Evolutionary conservation across 192 early-diverging fungal species (phyloP).

Genomic region (Spizellomyces punctatus): DNA sequence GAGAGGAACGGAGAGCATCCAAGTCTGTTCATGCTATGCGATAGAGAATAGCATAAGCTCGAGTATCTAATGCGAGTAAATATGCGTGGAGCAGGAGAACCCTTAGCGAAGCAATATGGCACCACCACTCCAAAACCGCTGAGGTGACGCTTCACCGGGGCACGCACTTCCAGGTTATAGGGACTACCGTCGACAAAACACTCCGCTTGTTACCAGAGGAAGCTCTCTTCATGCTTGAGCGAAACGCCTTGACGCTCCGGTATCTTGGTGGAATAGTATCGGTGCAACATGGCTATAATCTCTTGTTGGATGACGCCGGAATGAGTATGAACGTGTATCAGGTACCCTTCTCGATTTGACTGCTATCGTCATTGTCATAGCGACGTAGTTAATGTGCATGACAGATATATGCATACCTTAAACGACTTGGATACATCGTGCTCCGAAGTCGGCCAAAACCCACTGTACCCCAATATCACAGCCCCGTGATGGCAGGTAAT

Average conservation of each 20-base stretch:
- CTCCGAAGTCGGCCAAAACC: background rate
- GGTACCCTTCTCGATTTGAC: background rate
- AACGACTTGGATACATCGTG: constrained; percentile 25
- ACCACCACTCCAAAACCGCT: too few relatives aligned
- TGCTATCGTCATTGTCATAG: too few relatives aligned
- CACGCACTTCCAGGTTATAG: constrained; percentile 5
- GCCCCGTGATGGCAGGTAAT: background rate
- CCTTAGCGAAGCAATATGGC: too few relatives aligned
- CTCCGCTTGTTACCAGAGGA: constrained; percentile 18
- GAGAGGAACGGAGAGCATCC: constrained; percentile 15
- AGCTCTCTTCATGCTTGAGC: constrained; percentile 24
- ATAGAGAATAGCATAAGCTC: too few relatives aligned
- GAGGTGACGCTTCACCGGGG: background rate
- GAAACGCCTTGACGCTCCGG: constrained; percentile 15
- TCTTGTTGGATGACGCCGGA: constrained; percentile 5
- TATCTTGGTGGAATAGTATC: constrained; percentile 5
- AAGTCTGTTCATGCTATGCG: too few relatives aligned
- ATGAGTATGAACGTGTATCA: constrained; percentile 6
- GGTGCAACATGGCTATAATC: constrained; percentile 22
- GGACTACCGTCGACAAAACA: background rate
- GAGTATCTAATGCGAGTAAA: too few relatives aligned
- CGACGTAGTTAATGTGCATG: background rate
- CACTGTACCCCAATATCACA: background rate
- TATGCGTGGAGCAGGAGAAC: too few relatives aligned
- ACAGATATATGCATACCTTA: constrained; percentile 29